A percentile compares a stretch with the other conserved stretches of the same genome.
Evolutionary conservation across 345 rosid species (phyloP).

Genomic region (Gossypium herbaceum): DNA sequence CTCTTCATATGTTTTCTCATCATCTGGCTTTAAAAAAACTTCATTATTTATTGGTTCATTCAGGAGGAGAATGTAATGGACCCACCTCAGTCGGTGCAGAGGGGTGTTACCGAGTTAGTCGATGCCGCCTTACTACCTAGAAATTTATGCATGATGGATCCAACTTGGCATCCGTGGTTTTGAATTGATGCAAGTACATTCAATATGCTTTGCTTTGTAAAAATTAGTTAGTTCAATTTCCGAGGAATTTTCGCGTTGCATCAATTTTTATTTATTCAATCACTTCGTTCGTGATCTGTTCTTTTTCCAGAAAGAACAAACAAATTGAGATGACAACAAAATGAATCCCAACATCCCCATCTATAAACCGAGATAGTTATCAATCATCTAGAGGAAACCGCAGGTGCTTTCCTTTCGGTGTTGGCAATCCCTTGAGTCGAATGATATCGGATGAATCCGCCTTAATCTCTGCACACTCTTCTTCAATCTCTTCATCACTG

Average conservation of each 20-base stretch:
- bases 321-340: no score
- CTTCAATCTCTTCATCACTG: constrained; percentile 66
- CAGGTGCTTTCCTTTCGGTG: constrained; percentile 15
- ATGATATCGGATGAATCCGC: constrained; percentile 12
- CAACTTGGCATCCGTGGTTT: constrained; percentile 99
- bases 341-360: no score
- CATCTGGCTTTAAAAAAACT: neutral
- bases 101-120: constrained; percentile 82
- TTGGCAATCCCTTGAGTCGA: constrained; percentile 55
- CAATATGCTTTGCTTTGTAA: neutral
- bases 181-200: constrained; percentile 18
- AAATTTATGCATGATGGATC: constrained; percentile 99
- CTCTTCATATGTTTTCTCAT: neutral
- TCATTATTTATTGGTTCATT: constrained; percentile 2
- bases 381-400: constrained; percentile 29
- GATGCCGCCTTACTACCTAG: constrained; percentile 87
- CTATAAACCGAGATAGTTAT: no score
- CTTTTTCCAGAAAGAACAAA: neutral
- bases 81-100: constrained; percentile 86
- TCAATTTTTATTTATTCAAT: neutral
- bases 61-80: constrained; percentile 84
- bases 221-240: no score
- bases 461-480: constrained; percentile 4
- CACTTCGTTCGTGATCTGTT: neutral
- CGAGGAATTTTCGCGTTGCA: no score